Conservation (phyloP, 2,329 filamentous ascomycete species). For the Paecilomyces variotii region DNA sequence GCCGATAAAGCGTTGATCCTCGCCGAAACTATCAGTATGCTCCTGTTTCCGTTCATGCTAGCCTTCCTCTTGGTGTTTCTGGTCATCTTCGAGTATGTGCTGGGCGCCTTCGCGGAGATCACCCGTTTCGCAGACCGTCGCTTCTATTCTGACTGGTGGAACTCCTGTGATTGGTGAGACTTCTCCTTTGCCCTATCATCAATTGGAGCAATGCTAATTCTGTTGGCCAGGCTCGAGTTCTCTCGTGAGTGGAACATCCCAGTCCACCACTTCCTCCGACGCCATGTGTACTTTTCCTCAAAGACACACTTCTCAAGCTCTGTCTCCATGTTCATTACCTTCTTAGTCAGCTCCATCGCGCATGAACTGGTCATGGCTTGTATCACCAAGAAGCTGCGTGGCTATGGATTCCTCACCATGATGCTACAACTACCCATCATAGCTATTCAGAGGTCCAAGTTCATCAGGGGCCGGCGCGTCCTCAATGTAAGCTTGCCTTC, state of each 20-base stretch:
- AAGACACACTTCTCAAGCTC: conserved; percentile 66
- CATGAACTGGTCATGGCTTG: conserved; percentile 97
- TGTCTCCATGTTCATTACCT: conserved; percentile 80
- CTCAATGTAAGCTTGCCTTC: conserved; percentile 51
- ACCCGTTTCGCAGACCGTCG: conserved; percentile 88
- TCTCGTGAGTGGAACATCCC: conserved; percentile 96
- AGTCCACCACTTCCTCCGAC: conserved; percentile 87
- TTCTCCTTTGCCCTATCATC: conserved; percentile 48
- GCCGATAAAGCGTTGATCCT: conserved; percentile 71
- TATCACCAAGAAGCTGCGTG: conserved; percentile 92
- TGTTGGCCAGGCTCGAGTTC: conserved; percentile 69
- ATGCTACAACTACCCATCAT: conserved; percentile 96
- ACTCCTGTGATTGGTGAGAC: conserved; percentile 44
- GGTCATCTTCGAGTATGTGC: conserved; percentile 94
- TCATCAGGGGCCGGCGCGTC: conserved; percentile 64
- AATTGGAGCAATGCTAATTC: conserved; percentile 1
- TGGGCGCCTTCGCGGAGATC: conserved; percentile 91
- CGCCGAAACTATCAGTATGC: conserved; percentile 78
- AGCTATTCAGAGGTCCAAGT: conserved; percentile 74
- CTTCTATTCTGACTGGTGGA: conserved; percentile 77
- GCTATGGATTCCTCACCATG: conserved; percentile 89
- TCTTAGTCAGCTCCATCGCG: conserved; percentile 78
- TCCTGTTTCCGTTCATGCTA: conserved; percentile 96
- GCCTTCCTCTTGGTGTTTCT: conserved; percentile 93
- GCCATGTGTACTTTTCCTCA: conserved; percentile 86